Evolutionary conservation across 306 rosid genomes (phyloP).

Genomic region (Vicia villosa): DNA sequence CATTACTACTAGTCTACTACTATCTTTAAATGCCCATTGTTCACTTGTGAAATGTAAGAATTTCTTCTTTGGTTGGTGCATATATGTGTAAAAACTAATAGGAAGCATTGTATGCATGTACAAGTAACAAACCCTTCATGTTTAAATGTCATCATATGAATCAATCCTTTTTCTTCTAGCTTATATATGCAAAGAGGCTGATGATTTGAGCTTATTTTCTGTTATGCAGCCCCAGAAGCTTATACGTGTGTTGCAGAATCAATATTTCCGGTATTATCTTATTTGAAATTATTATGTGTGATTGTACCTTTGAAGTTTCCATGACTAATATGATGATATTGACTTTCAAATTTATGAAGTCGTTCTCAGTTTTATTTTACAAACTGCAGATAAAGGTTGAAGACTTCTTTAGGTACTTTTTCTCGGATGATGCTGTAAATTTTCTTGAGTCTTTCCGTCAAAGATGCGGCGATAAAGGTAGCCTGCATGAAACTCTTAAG

Average conservation of each 20-base stretch:
- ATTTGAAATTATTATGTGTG: conserved; percentile 22
- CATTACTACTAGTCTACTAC: not conserved
- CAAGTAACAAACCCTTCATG: conserved; percentile 9
- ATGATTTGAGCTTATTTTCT: conserved; percentile 41
- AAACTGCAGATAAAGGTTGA: conserved; percentile 83
- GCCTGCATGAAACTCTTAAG: conserved; percentile 31
- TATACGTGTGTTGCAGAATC: conserved; percentile 78
- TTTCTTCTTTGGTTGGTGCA: not conserved
- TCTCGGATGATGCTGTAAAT: conserved; percentile 65
- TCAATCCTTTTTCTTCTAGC: not conserved
- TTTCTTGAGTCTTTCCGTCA: conserved; percentile 68
- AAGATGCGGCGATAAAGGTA: conserved; percentile 94
- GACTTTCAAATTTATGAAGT: conserved; percentile 8
- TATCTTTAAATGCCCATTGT: not conserved
- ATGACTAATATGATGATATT: not conserved
- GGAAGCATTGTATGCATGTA: conserved; percentile 23
- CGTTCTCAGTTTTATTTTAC: conserved; percentile 37
- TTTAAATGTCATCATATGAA: conserved; percentile 16
- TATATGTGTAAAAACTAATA: not conserved
- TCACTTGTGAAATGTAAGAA: not conserved
- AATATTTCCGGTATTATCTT: conserved; percentile 74
- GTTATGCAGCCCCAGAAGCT: conserved; percentile 73
- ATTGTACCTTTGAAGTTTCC: not conserved
- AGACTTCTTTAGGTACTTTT: conserved; percentile 76
- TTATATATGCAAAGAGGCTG: conserved; percentile 16